Conservation (phyloP, 179 eudicot genomes). For the Monotropa hypopitys region DNA sequence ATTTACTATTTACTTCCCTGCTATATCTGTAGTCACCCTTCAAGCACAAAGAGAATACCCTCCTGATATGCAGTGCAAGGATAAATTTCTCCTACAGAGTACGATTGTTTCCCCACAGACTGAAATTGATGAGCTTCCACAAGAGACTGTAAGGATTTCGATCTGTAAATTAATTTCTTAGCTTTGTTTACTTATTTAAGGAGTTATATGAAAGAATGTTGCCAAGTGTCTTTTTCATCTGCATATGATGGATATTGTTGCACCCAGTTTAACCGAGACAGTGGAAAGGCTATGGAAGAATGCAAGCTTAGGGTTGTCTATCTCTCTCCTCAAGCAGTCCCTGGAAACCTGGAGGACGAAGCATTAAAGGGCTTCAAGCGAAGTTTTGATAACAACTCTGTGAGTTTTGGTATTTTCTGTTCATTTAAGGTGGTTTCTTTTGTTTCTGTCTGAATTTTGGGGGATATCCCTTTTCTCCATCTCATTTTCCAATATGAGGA, state of each 20-base stretch:
- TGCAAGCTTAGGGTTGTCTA: conserved; percentile 73
- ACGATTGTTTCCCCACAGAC: conserved; percentile 46
- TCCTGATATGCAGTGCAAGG: conserved; percentile 70
- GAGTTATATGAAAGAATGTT: neutral
- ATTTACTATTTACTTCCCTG: neutral
- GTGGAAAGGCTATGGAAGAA: conserved; percentile 66
- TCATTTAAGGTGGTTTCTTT: neutral
- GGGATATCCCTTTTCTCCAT: neutral
- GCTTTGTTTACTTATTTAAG: neutral
- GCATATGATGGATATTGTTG: conserved; percentile 4
- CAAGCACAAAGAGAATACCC: conserved; percentile 84
- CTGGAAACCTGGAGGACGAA: conserved; percentile 34
- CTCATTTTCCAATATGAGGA: neutral
- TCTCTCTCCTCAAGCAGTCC: conserved; percentile 30
- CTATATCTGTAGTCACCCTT: conserved; percentile 54
- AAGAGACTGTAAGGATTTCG: conserved; percentile 46
- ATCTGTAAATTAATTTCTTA: neutral
- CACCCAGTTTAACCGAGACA: conserved; percentile 62
- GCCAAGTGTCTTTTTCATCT: neutral
- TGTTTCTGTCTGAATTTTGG: neutral
- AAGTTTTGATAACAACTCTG: conserved; percentile 30
- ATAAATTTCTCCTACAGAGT: conserved; percentile 86
- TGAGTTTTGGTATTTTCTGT: conserved; percentile 26
- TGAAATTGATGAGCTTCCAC: conserved; percentile 62
- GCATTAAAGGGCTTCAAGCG: conserved; percentile 21